These are phyloP conservation scores for Saccharomycopsis schoenii DNA, from an alignment of 805 yeast species.

Conservation along the genomic window DNA sequence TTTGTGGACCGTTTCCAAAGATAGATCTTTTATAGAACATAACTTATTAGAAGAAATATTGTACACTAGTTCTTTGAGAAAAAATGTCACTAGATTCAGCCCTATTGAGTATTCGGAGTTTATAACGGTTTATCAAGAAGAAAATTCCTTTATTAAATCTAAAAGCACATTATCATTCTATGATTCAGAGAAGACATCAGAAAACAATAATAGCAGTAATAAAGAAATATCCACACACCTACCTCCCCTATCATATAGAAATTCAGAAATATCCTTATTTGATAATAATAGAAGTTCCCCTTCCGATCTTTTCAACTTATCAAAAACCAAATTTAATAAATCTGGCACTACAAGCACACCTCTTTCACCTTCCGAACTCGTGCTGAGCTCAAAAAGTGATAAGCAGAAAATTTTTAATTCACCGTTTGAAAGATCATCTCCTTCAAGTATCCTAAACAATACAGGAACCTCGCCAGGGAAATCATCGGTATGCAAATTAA, in stretches of 20 bases:
- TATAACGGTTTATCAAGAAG: conserved; percentile 9
- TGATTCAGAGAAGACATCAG: not conserved
- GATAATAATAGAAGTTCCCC: not conserved
- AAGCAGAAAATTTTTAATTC: not conserved
- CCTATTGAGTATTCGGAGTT: conserved; percentile 10
- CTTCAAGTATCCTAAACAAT: not conserved
- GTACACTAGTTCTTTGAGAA: conserved; percentile 2
- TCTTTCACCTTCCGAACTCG: not conserved
- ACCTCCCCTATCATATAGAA: not conserved
- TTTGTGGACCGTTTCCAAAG: conserved; percentile 32
- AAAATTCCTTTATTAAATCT: conserved; percentile 6
- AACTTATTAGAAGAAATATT: conserved; percentile 23
- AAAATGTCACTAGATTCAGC: conserved; percentile 7
- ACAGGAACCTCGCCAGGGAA: not conserved
- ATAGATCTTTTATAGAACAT: conserved; percentile 28
- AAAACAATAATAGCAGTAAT: not conserved
- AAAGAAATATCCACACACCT: not conserved
- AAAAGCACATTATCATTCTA: not conserved
- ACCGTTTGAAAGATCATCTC: not conserved
- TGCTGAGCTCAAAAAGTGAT: not conserved
- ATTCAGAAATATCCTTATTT: not conserved
- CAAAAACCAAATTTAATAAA: not conserved
- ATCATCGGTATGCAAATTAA: not conserved
- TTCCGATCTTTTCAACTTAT: not conserved
- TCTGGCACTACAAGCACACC: not conserved